Conservation (phyloP, 768 basidiomycete genomes). For the Lanmaoa pseudosensibilis region DNA sequence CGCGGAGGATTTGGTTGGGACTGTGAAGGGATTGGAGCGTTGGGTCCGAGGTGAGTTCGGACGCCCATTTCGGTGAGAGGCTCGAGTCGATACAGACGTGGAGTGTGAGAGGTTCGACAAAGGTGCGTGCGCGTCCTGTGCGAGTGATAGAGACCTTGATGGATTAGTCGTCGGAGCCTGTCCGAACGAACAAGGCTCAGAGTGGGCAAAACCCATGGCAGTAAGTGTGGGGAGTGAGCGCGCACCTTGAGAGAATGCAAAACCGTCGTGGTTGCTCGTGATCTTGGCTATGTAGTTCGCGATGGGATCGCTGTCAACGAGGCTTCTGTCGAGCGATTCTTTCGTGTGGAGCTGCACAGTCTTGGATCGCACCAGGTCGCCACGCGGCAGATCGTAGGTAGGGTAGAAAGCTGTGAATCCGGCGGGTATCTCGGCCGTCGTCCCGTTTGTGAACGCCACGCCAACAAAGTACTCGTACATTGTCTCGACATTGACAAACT, state of each 20-base stretch:
- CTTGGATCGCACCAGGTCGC: background rate
- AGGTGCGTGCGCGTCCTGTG: background rate
- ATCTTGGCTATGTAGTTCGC: conserved; percentile 5
- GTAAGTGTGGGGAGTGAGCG: no score
- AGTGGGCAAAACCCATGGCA: background rate
- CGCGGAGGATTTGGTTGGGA: no score
- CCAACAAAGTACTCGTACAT: background rate
- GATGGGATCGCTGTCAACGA: background rate
- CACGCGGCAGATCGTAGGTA: background rate
- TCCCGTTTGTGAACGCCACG: background rate
- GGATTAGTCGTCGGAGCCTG: background rate
- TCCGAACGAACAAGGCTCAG: background rate
- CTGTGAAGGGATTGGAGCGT: background rate
- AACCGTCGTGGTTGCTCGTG: background rate
- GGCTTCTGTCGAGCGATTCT: background rate
- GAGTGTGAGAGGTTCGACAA: background rate
- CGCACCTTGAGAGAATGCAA: background rate
- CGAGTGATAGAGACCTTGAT: background rate
- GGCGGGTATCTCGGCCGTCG: background rate
- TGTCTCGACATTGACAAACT: background rate
- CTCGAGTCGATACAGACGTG: background rate
- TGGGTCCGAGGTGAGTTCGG: background rate
- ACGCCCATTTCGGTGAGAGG: background rate
- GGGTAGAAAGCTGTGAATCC: conserved; percentile 5
- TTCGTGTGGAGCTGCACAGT: background rate